A percentile compares a stretch with the other conserved stretches of the same genome.
Evolutionary conservation across 2,329 filamentous ascomycete species (phyloP).

Genomic region (Fusarium liriodendri): DNA sequence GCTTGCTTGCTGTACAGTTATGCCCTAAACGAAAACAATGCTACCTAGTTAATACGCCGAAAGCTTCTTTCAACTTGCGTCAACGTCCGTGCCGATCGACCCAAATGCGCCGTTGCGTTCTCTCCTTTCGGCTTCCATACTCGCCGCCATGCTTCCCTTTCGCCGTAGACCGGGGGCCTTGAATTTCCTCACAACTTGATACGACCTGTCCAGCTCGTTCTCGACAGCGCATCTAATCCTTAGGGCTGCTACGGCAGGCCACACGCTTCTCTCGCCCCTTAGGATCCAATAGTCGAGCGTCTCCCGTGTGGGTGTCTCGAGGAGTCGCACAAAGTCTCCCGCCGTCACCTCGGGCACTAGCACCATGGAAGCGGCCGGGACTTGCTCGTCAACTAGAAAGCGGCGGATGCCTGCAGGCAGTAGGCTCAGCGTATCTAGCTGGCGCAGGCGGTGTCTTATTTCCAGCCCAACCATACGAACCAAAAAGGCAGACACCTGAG

Average conservation of each 20-base stretch:
- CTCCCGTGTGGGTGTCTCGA: constrained; percentile 84
- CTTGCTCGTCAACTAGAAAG: constrained; percentile 84
- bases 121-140: constrained; percentile 37
- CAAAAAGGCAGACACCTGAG: constrained; percentile 67
- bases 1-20: not conserved
- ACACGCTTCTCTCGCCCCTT: constrained; percentile 87
- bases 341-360: constrained; percentile 83
- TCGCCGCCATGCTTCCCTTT: constrained; percentile 55
- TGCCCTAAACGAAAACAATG: not conserved
- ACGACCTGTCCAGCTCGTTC: constrained; percentile 86
- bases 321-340: constrained; percentile 78
- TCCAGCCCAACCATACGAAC: constrained; percentile 80
- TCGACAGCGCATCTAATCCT: constrained; percentile 87
- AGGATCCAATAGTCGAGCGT: constrained; percentile 87
- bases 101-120: constrained; percentile 25
- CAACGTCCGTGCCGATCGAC: constrained; percentile 12
- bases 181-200: constrained; percentile 78
- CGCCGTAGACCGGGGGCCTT: constrained; percentile 64
- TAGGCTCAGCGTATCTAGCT: constrained; percentile 81
- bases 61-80: constrained; percentile 21
- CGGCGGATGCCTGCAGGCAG: constrained; percentile 77
- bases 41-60: constrained; percentile 1
- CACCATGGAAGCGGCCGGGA: constrained; percentile 82
- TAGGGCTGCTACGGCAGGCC: constrained; percentile 87
- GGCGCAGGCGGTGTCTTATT: constrained; percentile 81